phyloP scores from a whole-genome alignment of 805 yeast genomes.

The Candida fluviatilis region DNA sequence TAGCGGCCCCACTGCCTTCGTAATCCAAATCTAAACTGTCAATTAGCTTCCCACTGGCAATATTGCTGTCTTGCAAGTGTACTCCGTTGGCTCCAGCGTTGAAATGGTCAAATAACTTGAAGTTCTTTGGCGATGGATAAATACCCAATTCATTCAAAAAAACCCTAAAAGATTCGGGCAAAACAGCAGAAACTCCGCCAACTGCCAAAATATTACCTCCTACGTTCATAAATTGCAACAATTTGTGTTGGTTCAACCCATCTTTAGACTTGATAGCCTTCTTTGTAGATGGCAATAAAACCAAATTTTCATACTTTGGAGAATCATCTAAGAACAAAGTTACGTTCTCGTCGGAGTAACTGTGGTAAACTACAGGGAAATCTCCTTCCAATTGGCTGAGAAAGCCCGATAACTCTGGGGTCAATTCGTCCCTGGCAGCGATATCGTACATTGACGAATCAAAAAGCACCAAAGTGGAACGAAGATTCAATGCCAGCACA shows the following conservation, averaged over 20 bases:
- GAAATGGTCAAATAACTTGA: conserved; percentile 64
- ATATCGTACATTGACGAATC: conserved; percentile 26
- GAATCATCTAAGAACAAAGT: conserved; percentile 21
- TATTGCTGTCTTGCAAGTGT: conserved; percentile 25
- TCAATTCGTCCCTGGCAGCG: conserved; percentile 9
- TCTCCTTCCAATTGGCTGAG: conserved; percentile 18
- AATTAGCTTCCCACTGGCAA: conserved; percentile 15
- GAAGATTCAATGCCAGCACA: conserved; percentile 4
- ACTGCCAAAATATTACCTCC: conserved; percentile 78
- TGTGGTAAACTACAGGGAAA: conserved; percentile 14
- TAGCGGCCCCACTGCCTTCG: conserved; percentile 62
- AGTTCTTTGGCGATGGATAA: conserved; percentile 74
- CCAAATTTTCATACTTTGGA: conserved; percentile 23
- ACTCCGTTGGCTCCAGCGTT: conserved; percentile 24
- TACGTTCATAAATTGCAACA: conserved; percentile 56
- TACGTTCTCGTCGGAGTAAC: conserved; percentile 21
- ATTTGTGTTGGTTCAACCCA: conserved; percentile 27
- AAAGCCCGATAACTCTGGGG: conserved; percentile 17
- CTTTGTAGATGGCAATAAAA: conserved; percentile 34
- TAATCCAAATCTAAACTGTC: conserved; percentile 14
- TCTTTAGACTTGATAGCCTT: conserved; percentile 27
- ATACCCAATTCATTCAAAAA: conserved; percentile 81
- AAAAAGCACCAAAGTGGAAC: conserved; percentile 28
- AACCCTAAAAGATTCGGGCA: conserved; percentile 47
- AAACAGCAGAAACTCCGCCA: conserved; percentile 38